Evolutionary conservation across 2,329 filamentous ascomycete species (phyloP).

Genomic region (Hypomyces perniciosus): DNA sequence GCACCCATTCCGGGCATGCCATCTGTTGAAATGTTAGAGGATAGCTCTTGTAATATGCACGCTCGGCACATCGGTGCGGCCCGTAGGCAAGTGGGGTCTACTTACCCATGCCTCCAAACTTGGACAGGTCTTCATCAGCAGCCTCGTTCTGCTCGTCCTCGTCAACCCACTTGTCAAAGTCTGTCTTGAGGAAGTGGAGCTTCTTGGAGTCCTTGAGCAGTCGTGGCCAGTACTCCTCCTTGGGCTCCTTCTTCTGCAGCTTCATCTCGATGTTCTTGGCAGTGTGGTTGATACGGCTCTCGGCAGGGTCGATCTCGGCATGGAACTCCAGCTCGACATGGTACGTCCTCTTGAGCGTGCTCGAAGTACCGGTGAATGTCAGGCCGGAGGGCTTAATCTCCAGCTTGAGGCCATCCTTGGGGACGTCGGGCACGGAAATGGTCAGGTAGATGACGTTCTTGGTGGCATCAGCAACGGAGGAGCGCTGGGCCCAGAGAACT

Average conservation of each 20-base stretch:
- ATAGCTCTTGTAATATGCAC: neutral
- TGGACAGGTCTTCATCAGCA: conserved; percentile 70
- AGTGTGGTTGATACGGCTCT: conserved; percentile 84
- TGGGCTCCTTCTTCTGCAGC: conserved; percentile 93
- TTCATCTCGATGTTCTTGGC: conserved; percentile 83
- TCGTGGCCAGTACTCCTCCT: conserved; percentile 92
- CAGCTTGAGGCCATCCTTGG: conserved; percentile 69
- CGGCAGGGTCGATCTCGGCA: conserved; percentile 79
- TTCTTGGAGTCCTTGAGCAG: conserved; percentile 87
- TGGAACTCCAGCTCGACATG: conserved; percentile 82
- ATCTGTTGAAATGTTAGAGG: conserved; percentile 27
- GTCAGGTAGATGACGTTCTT: conserved; percentile 96
- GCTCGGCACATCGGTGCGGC: neutral
- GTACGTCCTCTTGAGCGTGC: conserved; percentile 81
- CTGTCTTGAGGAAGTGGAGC: conserved; percentile 93
- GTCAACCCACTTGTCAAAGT: conserved; percentile 99
- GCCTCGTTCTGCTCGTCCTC: conserved; percentile 97
- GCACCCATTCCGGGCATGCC: conserved; percentile 52
- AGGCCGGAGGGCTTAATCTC: conserved; percentile 73
- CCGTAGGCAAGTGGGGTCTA: conserved; percentile 17
- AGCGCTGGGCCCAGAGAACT: conserved; percentile 99
- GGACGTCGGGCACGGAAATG: conserved; percentile 81
- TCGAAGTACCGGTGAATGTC: conserved; percentile 75
- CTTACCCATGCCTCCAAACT: conserved; percentile 61
- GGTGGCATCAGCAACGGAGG: conserved; percentile 66